Conservation (phyloP, 805 yeast genomes). For the Nakazawaea populi region DNA sequence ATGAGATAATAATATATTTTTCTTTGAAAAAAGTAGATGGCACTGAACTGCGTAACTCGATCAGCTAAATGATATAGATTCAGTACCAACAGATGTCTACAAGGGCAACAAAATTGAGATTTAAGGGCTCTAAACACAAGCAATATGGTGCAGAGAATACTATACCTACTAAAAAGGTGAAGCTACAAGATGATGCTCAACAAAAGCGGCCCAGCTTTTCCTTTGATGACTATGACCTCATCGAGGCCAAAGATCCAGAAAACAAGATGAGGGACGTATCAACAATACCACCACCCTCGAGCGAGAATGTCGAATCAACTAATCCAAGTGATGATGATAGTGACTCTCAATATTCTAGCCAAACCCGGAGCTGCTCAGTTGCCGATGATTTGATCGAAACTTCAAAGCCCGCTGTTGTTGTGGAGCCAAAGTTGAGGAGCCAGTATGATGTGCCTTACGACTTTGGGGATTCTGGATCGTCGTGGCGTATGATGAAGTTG, state of each 20-base stretch:
- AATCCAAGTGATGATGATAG: not conserved
- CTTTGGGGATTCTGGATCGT: slow-evolving; percentile 31
- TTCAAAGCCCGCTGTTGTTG: not conserved
- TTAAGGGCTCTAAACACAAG: slow-evolving; percentile 1
- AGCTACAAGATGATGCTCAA: not conserved
- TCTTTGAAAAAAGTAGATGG: no score
- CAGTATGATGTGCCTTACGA: slow-evolving; percentile 20
- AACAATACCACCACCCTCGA: not conserved
- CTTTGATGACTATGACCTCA: slow-evolving; percentile 3
- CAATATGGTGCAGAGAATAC: not conserved
- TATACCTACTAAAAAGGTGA: not conserved
- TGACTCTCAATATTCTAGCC: not conserved
- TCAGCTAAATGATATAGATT: no score
- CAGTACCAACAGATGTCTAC: not conserved
- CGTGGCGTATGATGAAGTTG: slow-evolving; percentile 33
- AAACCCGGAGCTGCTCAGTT: not conserved
- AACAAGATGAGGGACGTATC: slow-evolving; percentile 1
- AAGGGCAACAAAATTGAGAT: slow-evolving; percentile 2
- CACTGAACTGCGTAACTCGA: no score
- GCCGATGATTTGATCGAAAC: not conserved
- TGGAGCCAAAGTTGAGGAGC: not conserved
- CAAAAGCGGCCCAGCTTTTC: not conserved
- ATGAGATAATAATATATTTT: no score
- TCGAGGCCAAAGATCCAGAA: slow-evolving; percentile 1
- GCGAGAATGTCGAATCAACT: not conserved